A percentile compares a stretch with the other conserved stretches of the same genome.
These are phyloP conservation scores for Phytophthora ohioensis DNA, from an alignment of 352 stramenopile species.

Conservation along the genomic window DNA sequence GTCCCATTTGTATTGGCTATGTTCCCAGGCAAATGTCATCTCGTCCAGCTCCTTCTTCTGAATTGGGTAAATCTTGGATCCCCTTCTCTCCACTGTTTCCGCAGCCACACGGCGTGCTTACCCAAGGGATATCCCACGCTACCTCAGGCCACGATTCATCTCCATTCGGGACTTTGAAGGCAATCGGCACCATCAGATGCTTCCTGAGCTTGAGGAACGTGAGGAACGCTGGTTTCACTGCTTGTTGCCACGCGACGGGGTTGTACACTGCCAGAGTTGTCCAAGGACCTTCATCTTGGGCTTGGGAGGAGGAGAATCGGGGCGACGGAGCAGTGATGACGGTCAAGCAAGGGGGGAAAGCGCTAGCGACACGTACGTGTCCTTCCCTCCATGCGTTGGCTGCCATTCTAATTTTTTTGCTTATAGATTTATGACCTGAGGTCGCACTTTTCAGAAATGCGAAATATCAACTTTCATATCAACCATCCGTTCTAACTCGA, in stretches of 20 bases:
- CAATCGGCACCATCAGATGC: neutral
- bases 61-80: conserved; percentile 2
- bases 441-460: no score
- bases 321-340: no score
- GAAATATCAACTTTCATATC: no score
- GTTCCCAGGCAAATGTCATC: conserved; percentile 40
- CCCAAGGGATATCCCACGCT: neutral
- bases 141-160: conserved; percentile 4
- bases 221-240: neutral
- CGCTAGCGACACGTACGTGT: no score
- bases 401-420: no score
- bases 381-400: no score
- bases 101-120: conserved; percentile 3
- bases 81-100: conserved; percentile 1
- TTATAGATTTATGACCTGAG: no score
- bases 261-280: conserved; percentile 11
- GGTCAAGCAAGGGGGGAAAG: no score
- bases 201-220: conserved; percentile 2
- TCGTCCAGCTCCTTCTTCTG: conserved; percentile 29
- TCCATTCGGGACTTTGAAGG: neutral
- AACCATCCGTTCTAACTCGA: no score
- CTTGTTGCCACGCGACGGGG: conserved; percentile 5
- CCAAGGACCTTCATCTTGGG: no score
- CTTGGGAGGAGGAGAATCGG: no score
- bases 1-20: conserved; percentile 35